Conservation (phyloP, 163 green algal genomes). For the Trebouxiophyceae sp. region DNA sequence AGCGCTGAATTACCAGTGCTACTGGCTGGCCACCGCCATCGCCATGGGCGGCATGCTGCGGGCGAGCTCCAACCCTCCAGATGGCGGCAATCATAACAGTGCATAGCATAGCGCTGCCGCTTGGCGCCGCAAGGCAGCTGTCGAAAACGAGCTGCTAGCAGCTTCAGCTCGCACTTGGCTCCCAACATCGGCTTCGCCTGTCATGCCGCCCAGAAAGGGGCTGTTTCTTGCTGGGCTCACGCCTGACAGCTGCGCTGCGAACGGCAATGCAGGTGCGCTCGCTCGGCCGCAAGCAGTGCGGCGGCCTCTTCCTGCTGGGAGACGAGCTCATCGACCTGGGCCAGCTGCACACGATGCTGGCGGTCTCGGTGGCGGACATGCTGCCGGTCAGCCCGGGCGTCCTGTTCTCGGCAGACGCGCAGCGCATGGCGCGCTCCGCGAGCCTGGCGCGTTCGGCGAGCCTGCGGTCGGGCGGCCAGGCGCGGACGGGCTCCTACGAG, state of each 20-base stretch:
- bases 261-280: conserved; percentile 36
- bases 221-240: too few relatives aligned
- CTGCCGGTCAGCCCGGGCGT: conserved; percentile 32
- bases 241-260: too few relatives aligned
- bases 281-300: conserved; percentile 26
- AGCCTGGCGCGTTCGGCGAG: not conserved
- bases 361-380: conserved; percentile 28
- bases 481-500: conserved; percentile 23
- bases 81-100: too few relatives aligned
- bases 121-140: not conserved
- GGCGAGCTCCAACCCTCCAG: conserved; percentile 11
- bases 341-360: conserved; percentile 30
- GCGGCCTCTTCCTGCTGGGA: conserved; percentile 32
- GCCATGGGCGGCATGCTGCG: conserved; percentile 40
- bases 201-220: too few relatives aligned
- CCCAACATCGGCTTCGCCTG: too few relatives aligned
- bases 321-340: conserved; percentile 27
- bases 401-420: conserved; percentile 48
- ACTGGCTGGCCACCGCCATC: conserved; percentile 42
- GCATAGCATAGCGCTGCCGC: too few relatives aligned
- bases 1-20: conserved; percentile 27
- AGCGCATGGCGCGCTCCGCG: conserved; percentile 24
- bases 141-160: not conserved
- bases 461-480: not conserved
- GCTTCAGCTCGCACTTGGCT: too few relatives aligned